Evolutionary conservation across 306 rosid genomes (phyloP).

Genomic region (Hippophae rhamnoides): DNA sequence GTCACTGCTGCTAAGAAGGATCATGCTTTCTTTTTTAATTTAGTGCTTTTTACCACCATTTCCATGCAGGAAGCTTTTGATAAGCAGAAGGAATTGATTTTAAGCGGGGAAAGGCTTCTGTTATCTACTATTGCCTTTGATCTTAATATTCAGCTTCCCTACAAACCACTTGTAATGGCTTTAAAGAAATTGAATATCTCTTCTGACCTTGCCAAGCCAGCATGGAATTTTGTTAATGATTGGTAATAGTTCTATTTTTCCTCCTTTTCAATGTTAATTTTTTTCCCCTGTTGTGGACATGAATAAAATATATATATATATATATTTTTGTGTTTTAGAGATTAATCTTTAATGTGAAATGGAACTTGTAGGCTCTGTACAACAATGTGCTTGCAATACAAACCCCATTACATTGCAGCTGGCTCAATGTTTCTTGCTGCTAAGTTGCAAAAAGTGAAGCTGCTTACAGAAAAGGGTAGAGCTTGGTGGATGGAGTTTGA

Average conservation of each 20-base stretch:
- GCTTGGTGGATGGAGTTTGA: slow-evolving; percentile 50
- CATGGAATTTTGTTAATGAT: slow-evolving; percentile 49
- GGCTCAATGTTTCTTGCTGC: slow-evolving; percentile 49
- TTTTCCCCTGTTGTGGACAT: too few species aligned
- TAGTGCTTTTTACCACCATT: slow-evolving; percentile 3
- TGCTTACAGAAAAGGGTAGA: slow-evolving; percentile 30
- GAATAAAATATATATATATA: too few species aligned
- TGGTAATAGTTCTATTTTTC: slow-evolving; percentile 22
- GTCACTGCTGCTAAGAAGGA: too few species aligned
- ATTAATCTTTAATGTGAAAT: slow-evolving; percentile 6
- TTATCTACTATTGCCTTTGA: slow-evolving; percentile 40
- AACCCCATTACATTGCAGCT: slow-evolving; percentile 45
- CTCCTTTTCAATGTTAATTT: background rate
- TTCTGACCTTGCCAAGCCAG: slow-evolving; percentile 31
- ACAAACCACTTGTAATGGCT: slow-evolving; percentile 36
- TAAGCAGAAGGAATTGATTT: slow-evolving; percentile 34
- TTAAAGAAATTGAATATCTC: slow-evolving; percentile 28
- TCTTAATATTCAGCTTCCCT: slow-evolving; percentile 38
- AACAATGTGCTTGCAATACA: slow-evolving; percentile 43
- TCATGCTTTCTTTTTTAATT: background rate
- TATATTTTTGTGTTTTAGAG: background rate
- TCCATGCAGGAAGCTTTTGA: slow-evolving; percentile 28
- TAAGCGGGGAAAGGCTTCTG: slow-evolving; percentile 33
- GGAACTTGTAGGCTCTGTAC: slow-evolving; percentile 33
- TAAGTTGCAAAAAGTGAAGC: slow-evolving; percentile 33